These are phyloP conservation scores for Xylaria sp. DNA, from an alignment of 2,329 filamentous ascomycete species.

Conservation along the genomic window DNA sequence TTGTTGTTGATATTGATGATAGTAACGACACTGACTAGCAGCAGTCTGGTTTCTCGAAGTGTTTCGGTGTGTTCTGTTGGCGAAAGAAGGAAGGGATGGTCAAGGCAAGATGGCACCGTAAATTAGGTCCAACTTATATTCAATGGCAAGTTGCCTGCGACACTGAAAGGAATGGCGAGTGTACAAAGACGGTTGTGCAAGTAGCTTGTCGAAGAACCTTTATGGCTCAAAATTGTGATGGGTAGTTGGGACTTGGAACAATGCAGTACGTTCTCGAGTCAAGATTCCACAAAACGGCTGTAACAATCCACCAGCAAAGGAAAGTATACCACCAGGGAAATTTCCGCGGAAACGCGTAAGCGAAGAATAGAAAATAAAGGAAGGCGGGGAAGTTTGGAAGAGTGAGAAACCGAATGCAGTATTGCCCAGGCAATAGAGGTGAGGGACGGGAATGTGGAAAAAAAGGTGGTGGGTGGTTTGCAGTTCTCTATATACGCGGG, in stretches of 20 bases:
- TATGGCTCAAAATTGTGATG: conserved; percentile 21
- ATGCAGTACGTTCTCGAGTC: conserved; percentile 21
- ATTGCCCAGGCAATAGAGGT: conserved; percentile 23
- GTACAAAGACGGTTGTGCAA: conserved; percentile 23
- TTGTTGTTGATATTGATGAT: not conserved
- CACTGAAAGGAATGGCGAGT: conserved; percentile 32
- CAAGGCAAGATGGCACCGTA: conserved; percentile 5
- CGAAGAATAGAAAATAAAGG: conserved; percentile 5
- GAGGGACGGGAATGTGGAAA: conserved; percentile 21
- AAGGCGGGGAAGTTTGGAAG: conserved; percentile 9
- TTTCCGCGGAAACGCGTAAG: conserved; percentile 18
- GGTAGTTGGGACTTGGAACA: conserved; percentile 23
- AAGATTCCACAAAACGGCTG: conserved; percentile 24
- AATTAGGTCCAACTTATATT: conserved; percentile 26
- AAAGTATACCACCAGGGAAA: conserved; percentile 26
- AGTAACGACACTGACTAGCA: conserved; percentile 31
- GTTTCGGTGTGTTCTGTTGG: conserved; percentile 24
- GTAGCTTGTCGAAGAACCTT: conserved; percentile 23
- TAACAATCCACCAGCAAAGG: conserved; percentile 27
- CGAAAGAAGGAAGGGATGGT: conserved; percentile 15
- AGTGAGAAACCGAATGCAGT: conserved; percentile 14
- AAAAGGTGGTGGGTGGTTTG: conserved; percentile 1
- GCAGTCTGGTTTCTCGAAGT: conserved; percentile 17
- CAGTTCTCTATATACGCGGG: conserved; percentile 8
- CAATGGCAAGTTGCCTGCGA: conserved; percentile 20